Conservation (phyloP, 495 filamentous ascomycete genomes). For the Poronia punctata region DNA sequence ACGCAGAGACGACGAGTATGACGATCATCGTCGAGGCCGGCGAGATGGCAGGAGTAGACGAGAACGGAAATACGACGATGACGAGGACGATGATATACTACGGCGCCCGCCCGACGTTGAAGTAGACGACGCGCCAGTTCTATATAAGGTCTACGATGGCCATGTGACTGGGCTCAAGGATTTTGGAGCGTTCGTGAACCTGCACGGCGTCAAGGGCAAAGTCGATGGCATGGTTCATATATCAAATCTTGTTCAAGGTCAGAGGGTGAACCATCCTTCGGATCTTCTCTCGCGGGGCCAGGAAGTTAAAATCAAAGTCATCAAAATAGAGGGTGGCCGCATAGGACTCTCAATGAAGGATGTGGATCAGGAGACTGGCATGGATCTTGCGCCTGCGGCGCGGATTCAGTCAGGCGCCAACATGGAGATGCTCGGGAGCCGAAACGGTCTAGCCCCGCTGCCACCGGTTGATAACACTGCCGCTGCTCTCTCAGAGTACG, state of each 20-base stretch:
- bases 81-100: constrained; percentile 50
- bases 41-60: constrained; percentile 39
- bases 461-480: constrained; percentile 39
- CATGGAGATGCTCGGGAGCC: constrained; percentile 68
- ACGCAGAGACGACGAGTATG: constrained; percentile 25
- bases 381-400: constrained; percentile 73
- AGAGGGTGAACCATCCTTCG: constrained; percentile 83
- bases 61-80: constrained; percentile 41
- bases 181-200: constrained; percentile 91
- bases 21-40: constrained; percentile 17
- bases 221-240: constrained; percentile 93
- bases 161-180: constrained; percentile 87
- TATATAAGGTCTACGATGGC: constrained; percentile 88
- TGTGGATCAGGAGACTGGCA: constrained; percentile 84
- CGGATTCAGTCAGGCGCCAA: constrained; percentile 89
- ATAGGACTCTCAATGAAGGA: constrained; percentile 96
- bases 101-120: constrained; percentile 68
- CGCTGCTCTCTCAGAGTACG: constrained; percentile 58
- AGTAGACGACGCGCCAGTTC: constrained; percentile 66
- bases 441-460: constrained; percentile 43
- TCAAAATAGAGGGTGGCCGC: constrained; percentile 71
- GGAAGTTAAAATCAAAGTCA: constrained; percentile 85
- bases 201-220: constrained; percentile 79
- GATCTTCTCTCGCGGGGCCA: constrained; percentile 79
- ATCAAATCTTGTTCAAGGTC: constrained; percentile 84